Base-by-base conservation (phyloP, 1,284 basidiomycete species). In the Bondarzewia mesenterica region DNA sequence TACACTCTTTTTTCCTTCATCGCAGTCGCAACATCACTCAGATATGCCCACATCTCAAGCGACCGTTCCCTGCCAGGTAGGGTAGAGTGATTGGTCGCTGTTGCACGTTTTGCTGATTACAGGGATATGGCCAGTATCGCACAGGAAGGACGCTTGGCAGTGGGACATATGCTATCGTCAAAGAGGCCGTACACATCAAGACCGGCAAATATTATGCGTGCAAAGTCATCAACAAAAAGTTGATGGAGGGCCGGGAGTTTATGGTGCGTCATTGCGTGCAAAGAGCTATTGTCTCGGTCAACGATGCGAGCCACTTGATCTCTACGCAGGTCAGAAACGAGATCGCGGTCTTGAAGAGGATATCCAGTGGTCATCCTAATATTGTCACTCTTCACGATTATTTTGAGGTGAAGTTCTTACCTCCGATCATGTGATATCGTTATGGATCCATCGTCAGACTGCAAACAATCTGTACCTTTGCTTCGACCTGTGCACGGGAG, bases 401-500 rank as follows among this genome's bases (percentile, higher is more conserved):
- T 71, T 99, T 98, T 62, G 95, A 99, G 77, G 88, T 87, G 72
- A 44, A 39, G 46, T 10, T 29, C 25, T 49, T 23, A 21, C 27
- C 25, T 39, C 15, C 7, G 2, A n/a, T 29, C 18, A 12, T 18
- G 27, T 35, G 32, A 38, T 42, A 18, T 6, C 12, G 14, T 39
- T 49, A 8, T 25, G 7, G 25, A 42, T 41, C 35, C 39, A 16
- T 48, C 42, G 8, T 25, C 50, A 89, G 85, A 97, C 93, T 23
- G 75, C 89, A 22, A 91, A 96, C 70, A 97, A 98, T 61, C 79
- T 95, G 54, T 95, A 93, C 63, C 85, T 99, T 51, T 89, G 89
- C 57, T 97, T 96, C 63, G 95, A 97, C 67, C 80, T 99, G 12
- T 99, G 96, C 71, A 95, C 92, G 0, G 95, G 95, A 44, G 96